Evolutionary conservation across 148 eudicot species (phyloP).

Genomic region (Rhododendron molle): DNA sequence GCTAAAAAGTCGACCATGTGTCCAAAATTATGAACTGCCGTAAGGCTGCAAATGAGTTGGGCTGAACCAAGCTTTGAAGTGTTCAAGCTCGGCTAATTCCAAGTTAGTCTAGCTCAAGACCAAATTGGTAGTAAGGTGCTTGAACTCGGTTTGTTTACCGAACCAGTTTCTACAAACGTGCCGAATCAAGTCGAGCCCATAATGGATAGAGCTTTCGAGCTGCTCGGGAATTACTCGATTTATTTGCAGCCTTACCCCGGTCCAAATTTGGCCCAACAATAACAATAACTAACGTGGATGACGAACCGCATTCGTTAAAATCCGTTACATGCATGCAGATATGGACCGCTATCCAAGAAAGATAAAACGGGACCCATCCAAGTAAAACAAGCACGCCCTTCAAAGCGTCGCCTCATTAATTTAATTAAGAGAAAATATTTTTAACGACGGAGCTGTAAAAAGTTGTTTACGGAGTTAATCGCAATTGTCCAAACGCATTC

Average conservation of each 20-base stretch:
- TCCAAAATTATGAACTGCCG: no score
- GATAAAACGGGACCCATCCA: background rate
- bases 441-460: no score
- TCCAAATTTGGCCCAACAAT: background rate
- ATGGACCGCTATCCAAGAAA: background rate
- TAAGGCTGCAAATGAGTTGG: no score
- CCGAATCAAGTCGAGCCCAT: background rate
- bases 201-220: no score
- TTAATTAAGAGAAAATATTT: no score
- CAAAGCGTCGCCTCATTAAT: background rate
- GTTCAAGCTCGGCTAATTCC: no score
- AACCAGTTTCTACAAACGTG: no score
- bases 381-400: conserved; percentile 4
- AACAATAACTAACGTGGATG: background rate
- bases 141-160: no score
- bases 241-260: background rate
- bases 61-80: background rate
- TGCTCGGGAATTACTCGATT: background rate
- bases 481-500: no score
- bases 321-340: background rate
- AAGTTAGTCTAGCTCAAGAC: background rate
- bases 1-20: no score
- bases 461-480: no score
- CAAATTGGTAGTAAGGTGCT: background rate
- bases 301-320: background rate